Conservation (phyloP, 106 monocot species). For the Cymbidium sinense region DNA sequence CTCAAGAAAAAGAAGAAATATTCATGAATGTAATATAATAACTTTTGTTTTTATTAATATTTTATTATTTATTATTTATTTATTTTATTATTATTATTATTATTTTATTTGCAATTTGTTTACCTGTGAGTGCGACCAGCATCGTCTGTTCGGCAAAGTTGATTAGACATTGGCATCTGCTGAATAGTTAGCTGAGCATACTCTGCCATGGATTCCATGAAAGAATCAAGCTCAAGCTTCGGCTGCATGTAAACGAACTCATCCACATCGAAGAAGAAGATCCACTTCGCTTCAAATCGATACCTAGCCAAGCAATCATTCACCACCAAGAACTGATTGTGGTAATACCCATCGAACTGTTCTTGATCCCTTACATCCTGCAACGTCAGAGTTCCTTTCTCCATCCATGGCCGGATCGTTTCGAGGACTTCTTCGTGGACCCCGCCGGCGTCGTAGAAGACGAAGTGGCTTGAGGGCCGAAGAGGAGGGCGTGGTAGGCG, state of each 20-base stretch:
- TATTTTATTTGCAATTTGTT: too few relatives aligned
- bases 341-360: slow-evolving; percentile 79
- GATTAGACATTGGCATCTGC: slow-evolving; percentile 59
- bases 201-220: slow-evolving; percentile 31
- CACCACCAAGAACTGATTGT: slow-evolving; percentile 80
- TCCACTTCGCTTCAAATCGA: slow-evolving; percentile 53
- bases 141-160: slow-evolving; percentile 33
- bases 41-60: too few relatives aligned
- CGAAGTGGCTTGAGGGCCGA: slow-evolving; percentile 58
- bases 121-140: slow-evolving; percentile 31
- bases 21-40: too few relatives aligned
- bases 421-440: slow-evolving; percentile 47
- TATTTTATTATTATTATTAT: too few relatives aligned
- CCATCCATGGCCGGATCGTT: slow-evolving; percentile 68
- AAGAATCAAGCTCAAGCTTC: slow-evolving; percentile 16
- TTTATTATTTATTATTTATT: too few relatives aligned
- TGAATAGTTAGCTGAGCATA: slow-evolving; percentile 60
- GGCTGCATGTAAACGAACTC: slow-evolving; percentile 60
- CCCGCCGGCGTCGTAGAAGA: slow-evolving; percentile 77
- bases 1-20: too few relatives aligned
- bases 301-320: slow-evolving; percentile 76
- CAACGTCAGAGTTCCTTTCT: slow-evolving; percentile 42
- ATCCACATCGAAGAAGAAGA: slow-evolving; percentile 81
- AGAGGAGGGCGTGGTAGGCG: slow-evolving; percentile 57
- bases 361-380: slow-evolving; percentile 67